These are phyloP conservation scores for Camellia japonica DNA, from an alignment of 148 eudicot genomes.

Conservation along the genomic window DNA sequence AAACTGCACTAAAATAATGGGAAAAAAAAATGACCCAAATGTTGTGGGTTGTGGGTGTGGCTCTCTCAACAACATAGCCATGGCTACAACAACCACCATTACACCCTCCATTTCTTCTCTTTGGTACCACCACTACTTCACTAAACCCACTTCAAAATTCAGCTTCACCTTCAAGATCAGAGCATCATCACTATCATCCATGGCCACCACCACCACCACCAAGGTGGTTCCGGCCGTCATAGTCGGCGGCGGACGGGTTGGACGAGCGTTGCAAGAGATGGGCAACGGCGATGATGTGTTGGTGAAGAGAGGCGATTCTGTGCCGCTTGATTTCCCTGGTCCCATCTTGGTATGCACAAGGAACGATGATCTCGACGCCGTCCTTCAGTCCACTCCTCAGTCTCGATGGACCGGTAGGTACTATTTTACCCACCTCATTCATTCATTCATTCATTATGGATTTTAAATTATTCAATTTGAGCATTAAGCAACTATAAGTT, in stretches of 20 bases:
- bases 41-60: neutral
- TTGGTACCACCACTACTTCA: conserved; percentile 27
- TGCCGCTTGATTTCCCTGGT: conserved; percentile 73
- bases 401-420: conserved; percentile 76
- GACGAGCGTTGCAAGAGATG: conserved; percentile 74
- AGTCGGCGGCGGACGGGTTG: conserved; percentile 91
- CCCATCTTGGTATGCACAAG: conserved; percentile 92
- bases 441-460: too few relatives aligned
- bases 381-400: conserved; percentile 73
- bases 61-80: conserved; percentile 13
- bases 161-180: conserved; percentile 2
- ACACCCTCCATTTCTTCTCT: conserved; percentile 30
- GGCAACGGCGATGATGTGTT: conserved; percentile 76
- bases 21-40: neutral
- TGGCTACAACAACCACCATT: conserved; percentile 18
- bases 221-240: conserved; percentile 71
- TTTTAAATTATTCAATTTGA: too few relatives aligned
- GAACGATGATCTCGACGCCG: conserved; percentile 93
- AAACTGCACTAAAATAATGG: neutral
- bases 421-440: neutral
- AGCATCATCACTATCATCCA: conserved; percentile 16
- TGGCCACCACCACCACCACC: conserved; percentile 23
- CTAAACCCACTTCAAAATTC: conserved; percentile 34
- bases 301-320: conserved; percentile 75
- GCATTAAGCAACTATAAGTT: too few relatives aligned